Evolutionary conservation across 176 grass and related monocot genomes (phyloP).

Genomic region (Raddia guianensis): DNA sequence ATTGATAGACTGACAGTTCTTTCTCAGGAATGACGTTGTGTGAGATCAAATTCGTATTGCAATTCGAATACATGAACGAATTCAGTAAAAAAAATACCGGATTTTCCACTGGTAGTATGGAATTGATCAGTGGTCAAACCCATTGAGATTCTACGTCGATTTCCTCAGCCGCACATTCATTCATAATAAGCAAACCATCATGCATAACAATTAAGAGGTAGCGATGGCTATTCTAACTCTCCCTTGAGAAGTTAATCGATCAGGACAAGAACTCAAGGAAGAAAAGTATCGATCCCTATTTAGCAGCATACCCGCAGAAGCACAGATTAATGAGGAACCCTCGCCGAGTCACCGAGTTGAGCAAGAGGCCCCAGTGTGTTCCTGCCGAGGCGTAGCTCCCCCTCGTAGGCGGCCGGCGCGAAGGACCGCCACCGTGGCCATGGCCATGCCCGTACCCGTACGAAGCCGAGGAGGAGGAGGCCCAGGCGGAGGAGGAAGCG

Average conservation of each 20-base stretch:
- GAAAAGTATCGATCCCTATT: constrained; percentile 5
- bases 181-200: background rate
- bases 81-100: background rate
- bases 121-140: background rate
- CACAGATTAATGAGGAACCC: constrained; percentile 57
- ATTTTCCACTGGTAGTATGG: background rate
- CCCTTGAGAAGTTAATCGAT: background rate
- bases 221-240: background rate
- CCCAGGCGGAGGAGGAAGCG: constrained; percentile 39
- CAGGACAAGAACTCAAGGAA: background rate
- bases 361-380: constrained; percentile 52
- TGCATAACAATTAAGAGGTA: background rate
- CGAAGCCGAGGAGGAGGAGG: constrained; percentile 38
- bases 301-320: constrained; percentile 41
- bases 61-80: background rate
- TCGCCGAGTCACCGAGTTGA: constrained; percentile 51
- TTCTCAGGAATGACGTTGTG: background rate
- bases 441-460: constrained; percentile 38
- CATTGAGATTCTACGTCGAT: background rate
- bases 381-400: constrained; percentile 24
- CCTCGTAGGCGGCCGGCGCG: constrained; percentile 40
- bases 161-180: background rate
- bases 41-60: background rate
- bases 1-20: background rate
- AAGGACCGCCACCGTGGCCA: constrained; percentile 38